A percentile compares a stretch with the other conserved stretches of the same genome.
Conservation (phyloP, 768 basidiomycete genomes). For the Auriscalpium vulgare region DNA sequence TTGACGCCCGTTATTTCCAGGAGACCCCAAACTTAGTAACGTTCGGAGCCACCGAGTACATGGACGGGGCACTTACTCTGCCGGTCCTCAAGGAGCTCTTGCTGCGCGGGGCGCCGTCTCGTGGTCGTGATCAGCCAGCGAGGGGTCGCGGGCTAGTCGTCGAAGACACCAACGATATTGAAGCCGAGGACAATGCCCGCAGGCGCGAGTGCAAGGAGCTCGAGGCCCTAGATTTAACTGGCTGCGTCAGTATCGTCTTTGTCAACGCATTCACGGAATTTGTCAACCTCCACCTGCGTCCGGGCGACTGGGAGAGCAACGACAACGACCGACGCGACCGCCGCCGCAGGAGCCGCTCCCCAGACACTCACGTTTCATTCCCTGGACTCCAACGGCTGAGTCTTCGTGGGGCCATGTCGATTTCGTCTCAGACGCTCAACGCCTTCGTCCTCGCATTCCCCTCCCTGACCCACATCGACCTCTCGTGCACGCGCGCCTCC, state of each 20-base stretch:
- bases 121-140: constrained; percentile 58
- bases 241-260: constrained; percentile 89
- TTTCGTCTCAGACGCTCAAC: constrained; percentile 58
- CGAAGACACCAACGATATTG: constrained; percentile 46
- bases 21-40: constrained; percentile 81
- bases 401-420: constrained; percentile 73
- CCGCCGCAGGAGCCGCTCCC: constrained; percentile 24
- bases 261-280: constrained; percentile 81
- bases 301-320: constrained; percentile 37
- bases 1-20: constrained; percentile 31
- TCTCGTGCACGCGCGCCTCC: constrained; percentile 74
- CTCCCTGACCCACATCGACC: constrained; percentile 45
- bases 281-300: constrained; percentile 54
- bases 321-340: constrained; percentile 21
- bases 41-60: constrained; percentile 98
- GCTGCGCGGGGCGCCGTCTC: constrained; percentile 71
- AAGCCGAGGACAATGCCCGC: constrained; percentile 73
- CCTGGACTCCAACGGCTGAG: constrained; percentile 72
- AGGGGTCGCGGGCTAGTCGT: constrained; percentile 50
- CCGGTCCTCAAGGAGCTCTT: constrained; percentile 86
- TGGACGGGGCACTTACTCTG: constrained; percentile 86
- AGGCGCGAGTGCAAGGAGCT: constrained; percentile 48
- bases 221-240: constrained; percentile 88
- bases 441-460: constrained; percentile 79
- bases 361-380: constrained; percentile 51